Percentiles rank a stretch among this genome's conserved stretches.
phyloP scores from a whole-genome alignment of 768 basidiomycete genomes.

The Rhodotorula babjevae region DNA sequence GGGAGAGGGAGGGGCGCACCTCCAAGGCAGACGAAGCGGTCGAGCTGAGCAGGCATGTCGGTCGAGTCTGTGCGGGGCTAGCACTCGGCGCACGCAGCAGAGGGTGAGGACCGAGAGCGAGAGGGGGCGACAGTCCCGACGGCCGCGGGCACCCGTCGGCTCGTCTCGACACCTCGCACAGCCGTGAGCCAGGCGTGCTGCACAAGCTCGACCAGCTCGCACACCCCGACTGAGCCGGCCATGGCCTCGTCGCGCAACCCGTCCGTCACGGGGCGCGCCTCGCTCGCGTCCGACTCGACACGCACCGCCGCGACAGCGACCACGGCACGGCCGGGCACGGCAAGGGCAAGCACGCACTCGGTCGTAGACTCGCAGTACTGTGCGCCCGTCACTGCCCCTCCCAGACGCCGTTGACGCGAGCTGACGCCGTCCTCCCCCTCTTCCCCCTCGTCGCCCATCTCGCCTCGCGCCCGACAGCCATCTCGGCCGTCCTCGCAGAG shows the following conservation, averaged over 20 bases:
- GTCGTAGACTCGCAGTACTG: not conserved
- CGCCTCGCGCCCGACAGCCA: conserved; percentile 56
- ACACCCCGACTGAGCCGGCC: too few relatives aligned
- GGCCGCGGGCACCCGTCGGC: too few relatives aligned
- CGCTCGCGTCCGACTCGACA: not conserved
- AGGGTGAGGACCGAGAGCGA: too few relatives aligned
- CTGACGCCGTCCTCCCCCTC: not conserved
- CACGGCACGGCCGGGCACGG: not conserved
- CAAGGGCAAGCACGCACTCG: not conserved
- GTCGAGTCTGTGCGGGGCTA: too few relatives aligned
- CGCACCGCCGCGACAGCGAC: too few relatives aligned
- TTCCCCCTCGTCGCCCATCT: not conserved
- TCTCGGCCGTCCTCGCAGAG: conserved; percentile 87
- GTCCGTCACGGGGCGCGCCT: too few relatives aligned
- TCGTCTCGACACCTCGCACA: too few relatives aligned
- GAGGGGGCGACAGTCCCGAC: not conserved
- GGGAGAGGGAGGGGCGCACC: not conserved
- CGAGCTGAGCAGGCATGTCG: not conserved
- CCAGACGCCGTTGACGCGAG: too few relatives aligned
- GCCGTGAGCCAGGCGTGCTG: too few relatives aligned
- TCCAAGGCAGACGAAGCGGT: conserved; percentile 15
- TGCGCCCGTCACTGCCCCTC: not conserved
- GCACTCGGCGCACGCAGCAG: not conserved
- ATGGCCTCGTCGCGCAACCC: too few relatives aligned
- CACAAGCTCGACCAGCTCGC: too few relatives aligned